phyloP scores from a whole-genome alignment of 2,329 filamentous ascomycete genomes.

The Camptophora hylomeconis region DNA sequence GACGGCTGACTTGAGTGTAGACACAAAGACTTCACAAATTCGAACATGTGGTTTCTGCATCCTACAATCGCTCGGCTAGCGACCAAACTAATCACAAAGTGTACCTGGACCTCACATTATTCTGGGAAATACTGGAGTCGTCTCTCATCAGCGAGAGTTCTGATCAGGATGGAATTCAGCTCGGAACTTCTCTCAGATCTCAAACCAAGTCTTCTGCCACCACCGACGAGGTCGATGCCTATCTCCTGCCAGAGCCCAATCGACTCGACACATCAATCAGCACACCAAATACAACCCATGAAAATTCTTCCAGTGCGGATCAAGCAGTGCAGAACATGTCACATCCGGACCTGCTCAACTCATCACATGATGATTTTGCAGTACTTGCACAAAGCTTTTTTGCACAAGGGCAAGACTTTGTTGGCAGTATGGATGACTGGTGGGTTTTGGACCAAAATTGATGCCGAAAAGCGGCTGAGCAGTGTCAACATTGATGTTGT shows the following conservation, averaged over 20 bases:
- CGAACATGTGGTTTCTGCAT: constrained; percentile 31
- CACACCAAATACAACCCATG: too few relatives aligned
- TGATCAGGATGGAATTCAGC: constrained; percentile 25
- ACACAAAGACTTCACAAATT: constrained; percentile 31
- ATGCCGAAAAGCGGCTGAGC: too few relatives aligned
- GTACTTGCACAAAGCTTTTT: constrained; percentile 37
- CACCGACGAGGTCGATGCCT: constrained; percentile 31
- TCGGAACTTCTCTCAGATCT: constrained; percentile 28
- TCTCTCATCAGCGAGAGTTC: constrained; percentile 27
- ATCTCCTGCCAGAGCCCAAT: constrained; percentile 30
- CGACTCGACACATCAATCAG: too few relatives aligned
- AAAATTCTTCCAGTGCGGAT: too few relatives aligned
- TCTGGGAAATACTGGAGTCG: constrained; percentile 38
- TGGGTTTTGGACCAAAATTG: too few relatives aligned
- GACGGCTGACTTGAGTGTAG: constrained; percentile 17
- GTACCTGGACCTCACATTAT: constrained; percentile 33
- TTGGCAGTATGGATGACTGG: constrained; percentile 26
- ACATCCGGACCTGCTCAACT: too few relatives aligned
- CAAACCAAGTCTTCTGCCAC: constrained; percentile 15
- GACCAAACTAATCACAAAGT: constrained; percentile 15
- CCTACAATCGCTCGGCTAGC: constrained; percentile 26
- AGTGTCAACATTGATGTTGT: too few relatives aligned
- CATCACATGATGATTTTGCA: constrained; percentile 32
- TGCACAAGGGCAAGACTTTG: constrained; percentile 31
- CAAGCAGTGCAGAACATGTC: too few relatives aligned